These are phyloP conservation scores for Sphagnurus paluster DNA, from an alignment of 1,284 basidiomycete genomes.

Conservation along the genomic window DNA sequence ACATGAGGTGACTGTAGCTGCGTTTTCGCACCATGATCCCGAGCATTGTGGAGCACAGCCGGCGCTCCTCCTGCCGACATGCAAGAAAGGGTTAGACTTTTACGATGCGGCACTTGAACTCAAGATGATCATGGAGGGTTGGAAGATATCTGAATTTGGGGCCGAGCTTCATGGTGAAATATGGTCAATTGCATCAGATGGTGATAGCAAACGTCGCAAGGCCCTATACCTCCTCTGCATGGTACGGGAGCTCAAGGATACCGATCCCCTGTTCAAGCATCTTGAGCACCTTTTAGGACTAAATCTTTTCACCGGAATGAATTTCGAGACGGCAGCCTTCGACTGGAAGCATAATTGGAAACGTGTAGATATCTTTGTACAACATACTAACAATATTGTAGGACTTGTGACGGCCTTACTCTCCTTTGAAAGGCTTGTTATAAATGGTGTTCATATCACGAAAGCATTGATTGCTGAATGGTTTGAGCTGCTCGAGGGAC, in stretches of 20 bases:
- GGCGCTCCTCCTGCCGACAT: slow-evolving; percentile 19
- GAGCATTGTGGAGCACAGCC: slow-evolving; percentile 17
- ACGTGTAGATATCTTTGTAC: slow-evolving; percentile 11
- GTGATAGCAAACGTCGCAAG: slow-evolving; percentile 25
- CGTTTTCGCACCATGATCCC: slow-evolving; percentile 13
- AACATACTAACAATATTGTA: slow-evolving; percentile 8
- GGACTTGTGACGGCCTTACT: slow-evolving; percentile 17
- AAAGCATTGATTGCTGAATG: slow-evolving; percentile 20
- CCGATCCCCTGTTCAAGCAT: slow-evolving; percentile 7
- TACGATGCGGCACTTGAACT: slow-evolving; percentile 8
- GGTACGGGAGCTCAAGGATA: slow-evolving; percentile 5
- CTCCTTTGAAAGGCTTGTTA: slow-evolving; percentile 17
- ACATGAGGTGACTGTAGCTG: slow-evolving; percentile 12
- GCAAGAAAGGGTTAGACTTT: slow-evolving; percentile 16
- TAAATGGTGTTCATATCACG: slow-evolving; percentile 20
- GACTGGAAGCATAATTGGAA: slow-evolving; percentile 20
- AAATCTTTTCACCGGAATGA: slow-evolving; percentile 13
- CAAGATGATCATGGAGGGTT: slow-evolving; percentile 11
- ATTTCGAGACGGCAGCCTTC: slow-evolving; percentile 16
- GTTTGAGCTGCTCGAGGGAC: slow-evolving; percentile 21
- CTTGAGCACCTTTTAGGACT: slow-evolving; percentile 11
- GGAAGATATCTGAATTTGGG: slow-evolving; percentile 24
- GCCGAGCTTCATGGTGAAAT: slow-evolving; percentile 23
- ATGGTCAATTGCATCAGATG: slow-evolving; percentile 26
- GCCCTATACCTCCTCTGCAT: slow-evolving; percentile 26